Conservation (phyloP, 1,284 basidiomycete species). For the Vanrija sp. region DNA sequence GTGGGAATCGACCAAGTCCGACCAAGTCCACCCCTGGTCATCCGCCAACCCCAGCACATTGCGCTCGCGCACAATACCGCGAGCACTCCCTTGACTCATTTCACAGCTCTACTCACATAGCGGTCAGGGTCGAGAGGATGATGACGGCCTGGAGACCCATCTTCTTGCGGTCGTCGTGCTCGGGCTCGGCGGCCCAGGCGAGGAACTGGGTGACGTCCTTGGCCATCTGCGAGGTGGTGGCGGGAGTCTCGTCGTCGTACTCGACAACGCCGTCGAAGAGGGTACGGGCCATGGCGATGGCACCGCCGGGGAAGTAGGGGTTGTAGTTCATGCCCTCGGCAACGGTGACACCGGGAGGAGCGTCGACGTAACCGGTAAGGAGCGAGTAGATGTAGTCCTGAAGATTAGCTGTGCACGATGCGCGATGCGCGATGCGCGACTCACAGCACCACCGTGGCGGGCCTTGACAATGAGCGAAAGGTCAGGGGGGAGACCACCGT, state of each 20-base stretch:
- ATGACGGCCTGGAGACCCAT: constrained; percentile 84
- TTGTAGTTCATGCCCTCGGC: constrained; percentile 99
- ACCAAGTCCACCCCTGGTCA: too few species aligned
- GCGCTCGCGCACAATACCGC: too few species aligned
- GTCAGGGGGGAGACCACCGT: constrained; percentile 89
- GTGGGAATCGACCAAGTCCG: constrained; percentile 7
- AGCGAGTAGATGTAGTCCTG: constrained; percentile 97
- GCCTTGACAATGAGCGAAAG: constrained; percentile 97
- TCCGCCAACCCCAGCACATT: too few species aligned
- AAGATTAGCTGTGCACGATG: not conserved
- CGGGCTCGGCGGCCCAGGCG: constrained; percentile 92
- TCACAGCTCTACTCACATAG: not conserved
- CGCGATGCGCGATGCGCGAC: constrained; percentile 33
- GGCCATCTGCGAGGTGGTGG: constrained; percentile 98
- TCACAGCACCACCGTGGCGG: constrained; percentile 89
- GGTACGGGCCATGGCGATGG: constrained; percentile 97
- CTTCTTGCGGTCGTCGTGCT: constrained; percentile 97
- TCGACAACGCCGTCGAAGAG: constrained; percentile 94
- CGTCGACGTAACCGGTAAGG: constrained; percentile 93
- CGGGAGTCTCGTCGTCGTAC: constrained; percentile 93
- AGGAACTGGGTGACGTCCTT: constrained; percentile 98
- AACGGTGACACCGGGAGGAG: constrained; percentile 92
- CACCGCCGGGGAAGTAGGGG: constrained; percentile 94
- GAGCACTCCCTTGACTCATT: constrained; percentile 1
- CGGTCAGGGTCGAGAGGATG: constrained; percentile 75